These are phyloP conservation scores for Rhamnella rubrinervis DNA, from an alignment of 331 rosid genomes.

Conservation along the genomic window DNA sequence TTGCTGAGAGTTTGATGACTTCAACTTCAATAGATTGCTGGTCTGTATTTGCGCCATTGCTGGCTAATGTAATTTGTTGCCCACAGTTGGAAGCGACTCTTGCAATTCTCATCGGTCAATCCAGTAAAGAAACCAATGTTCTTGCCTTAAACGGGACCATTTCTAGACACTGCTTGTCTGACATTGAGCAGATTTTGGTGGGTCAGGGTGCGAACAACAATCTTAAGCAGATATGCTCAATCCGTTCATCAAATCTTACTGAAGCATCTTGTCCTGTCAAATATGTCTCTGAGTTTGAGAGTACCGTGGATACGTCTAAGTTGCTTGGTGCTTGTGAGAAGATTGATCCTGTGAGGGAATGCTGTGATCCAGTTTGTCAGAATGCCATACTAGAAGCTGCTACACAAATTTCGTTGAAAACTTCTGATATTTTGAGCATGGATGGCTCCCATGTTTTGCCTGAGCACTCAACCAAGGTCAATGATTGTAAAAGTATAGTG, in stretches of 20 bases:
- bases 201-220: conserved; percentile 71
- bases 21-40: conserved; percentile 84
- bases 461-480: conserved; percentile 46
- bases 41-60: conserved; percentile 68
- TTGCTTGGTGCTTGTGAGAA: conserved; percentile 77
- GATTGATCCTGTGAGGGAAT: conserved; percentile 86
- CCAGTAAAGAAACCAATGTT: conserved; percentile 62
- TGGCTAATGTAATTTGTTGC: conserved; percentile 94
- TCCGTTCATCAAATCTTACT: conserved; percentile 69
- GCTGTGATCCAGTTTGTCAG: conserved; percentile 77
- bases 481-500: conserved; percentile 73
- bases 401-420: conserved; percentile 59
- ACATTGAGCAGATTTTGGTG: conserved; percentile 80
- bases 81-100: conserved; percentile 97
- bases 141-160: conserved; percentile 69
- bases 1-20: conserved; percentile 71
- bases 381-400: conserved; percentile 92
- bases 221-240: conserved; percentile 63
- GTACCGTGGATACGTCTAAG: conserved; percentile 67
- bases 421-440: conserved; percentile 58
- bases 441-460: conserved; percentile 53
- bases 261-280: conserved; percentile 77
- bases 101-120: conserved; percentile 80
- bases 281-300: conserved; percentile 60
- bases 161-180: conserved; percentile 77